Percentiles rank a stretch among this genome's conserved stretches.
Conservation (phyloP, 1,139 yeast genomes). For the Yamadazyma kanchanaburiensis region DNA sequence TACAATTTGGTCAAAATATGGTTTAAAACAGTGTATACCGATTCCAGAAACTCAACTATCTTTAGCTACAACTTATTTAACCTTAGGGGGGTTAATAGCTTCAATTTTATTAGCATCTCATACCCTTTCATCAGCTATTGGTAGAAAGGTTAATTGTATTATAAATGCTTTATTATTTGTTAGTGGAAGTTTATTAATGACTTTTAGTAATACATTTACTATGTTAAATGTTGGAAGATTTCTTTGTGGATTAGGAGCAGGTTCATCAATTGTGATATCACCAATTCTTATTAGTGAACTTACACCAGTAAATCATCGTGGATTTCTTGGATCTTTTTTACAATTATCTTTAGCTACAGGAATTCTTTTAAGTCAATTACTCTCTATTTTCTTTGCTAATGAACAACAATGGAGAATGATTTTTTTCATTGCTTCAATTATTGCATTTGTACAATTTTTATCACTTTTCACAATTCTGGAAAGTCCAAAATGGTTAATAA, state of each 20-base stretch:
- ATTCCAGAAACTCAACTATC: conserved; percentile 23
- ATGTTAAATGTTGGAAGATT: conserved; percentile 27
- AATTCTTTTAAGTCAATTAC: conserved; percentile 29
- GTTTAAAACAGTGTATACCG: conserved; percentile 27
- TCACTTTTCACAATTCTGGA: conserved; percentile 32
- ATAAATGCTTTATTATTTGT: conserved; percentile 22
- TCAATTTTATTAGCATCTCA: conserved; percentile 31
- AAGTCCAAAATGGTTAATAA: conserved; percentile 40
- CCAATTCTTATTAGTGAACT: conserved; percentile 38
- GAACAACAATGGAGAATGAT: conserved; percentile 35
- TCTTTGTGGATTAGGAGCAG: conserved; percentile 36
- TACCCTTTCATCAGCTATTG: conserved; percentile 19
- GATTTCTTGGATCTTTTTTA: conserved; percentile 34
- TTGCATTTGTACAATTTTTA: conserved; percentile 27
- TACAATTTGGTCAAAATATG: conserved; percentile 25
- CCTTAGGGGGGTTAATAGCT: conserved; percentile 35
- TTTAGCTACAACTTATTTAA: conserved; percentile 32
- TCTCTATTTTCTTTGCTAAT: conserved; percentile 31
- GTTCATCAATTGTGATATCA: conserved; percentile 33
- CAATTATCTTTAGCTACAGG: conserved; percentile 38
- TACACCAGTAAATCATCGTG: conserved; percentile 37
- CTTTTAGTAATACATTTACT: conserved; percentile 17
- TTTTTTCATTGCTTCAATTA: conserved; percentile 22
- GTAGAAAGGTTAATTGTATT: conserved; percentile 25
- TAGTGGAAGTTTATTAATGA: conserved; percentile 27